These are phyloP conservation scores for Xenoacremonium recifei DNA, from an alignment of 2,329 filamentous ascomycete genomes.

Conservation along the genomic window DNA sequence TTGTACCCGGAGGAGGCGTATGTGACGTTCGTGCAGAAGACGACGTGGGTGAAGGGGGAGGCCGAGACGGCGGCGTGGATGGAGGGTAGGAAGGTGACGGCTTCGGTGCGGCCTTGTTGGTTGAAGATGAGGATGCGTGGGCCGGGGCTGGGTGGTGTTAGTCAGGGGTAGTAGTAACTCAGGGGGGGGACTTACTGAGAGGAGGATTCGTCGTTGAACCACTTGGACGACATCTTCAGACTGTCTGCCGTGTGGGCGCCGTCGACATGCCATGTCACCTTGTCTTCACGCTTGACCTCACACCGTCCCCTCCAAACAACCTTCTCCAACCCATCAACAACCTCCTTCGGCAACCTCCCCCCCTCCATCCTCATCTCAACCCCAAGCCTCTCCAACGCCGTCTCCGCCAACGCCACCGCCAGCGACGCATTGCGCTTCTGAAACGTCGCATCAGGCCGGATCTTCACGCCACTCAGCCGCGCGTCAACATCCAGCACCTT, in stretches of 20 bases:
- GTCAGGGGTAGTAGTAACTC: no score
- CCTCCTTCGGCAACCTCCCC: conserved; percentile 55
- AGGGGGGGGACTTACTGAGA: conserved; percentile 22
- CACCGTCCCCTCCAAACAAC: conserved; percentile 81
- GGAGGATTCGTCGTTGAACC: conserved; percentile 66
- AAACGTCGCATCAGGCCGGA: conserved; percentile 54
- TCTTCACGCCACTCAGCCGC: conserved; percentile 43
- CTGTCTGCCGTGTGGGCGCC: conserved; percentile 93
- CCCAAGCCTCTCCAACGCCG: conserved; percentile 46
- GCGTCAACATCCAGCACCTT: conserved; percentile 45
- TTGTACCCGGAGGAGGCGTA: conserved; percentile 52
- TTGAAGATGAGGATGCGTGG: conserved; percentile 77
- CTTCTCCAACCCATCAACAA: conserved; percentile 70
- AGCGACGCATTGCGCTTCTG: conserved; percentile 59
- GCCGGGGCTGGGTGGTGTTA: conserved; percentile 26
- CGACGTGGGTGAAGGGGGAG: conserved; percentile 63
- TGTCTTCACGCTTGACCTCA: conserved; percentile 53
- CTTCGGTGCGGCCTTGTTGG: conserved; percentile 63
- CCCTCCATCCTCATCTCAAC: conserved; percentile 23
- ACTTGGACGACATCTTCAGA: conserved; percentile 74
- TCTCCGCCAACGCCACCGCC: conserved; percentile 51
- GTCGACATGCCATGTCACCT: conserved; percentile 81
- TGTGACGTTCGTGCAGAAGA: conserved; percentile 80
- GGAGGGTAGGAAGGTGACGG: conserved; percentile 51
- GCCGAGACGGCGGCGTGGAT: conserved; percentile 39